Percentiles rank a stretch among this genome's conserved stretches.
phyloP scores from a whole-genome alignment of 768 basidiomycete species.

The Hericium erinaceus region DNA sequence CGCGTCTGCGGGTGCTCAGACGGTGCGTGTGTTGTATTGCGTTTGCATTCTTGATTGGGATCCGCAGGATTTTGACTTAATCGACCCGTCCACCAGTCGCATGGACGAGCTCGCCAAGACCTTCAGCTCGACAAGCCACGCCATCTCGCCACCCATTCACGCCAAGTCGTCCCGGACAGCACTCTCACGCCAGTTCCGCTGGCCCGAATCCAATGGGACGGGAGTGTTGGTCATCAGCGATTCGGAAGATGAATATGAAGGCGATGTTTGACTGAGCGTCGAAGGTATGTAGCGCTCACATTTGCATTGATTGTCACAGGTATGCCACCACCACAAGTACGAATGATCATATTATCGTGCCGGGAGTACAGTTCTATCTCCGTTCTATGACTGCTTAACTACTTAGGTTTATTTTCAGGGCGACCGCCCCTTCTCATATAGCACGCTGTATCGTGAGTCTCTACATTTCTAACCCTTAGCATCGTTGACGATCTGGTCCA shows the following conservation, averaged over 20 bases:
- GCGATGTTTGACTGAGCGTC: background rate
- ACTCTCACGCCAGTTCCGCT: slow-evolving; percentile 13
- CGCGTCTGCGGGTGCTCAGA: background rate
- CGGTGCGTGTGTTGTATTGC: background rate
- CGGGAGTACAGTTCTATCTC: background rate
- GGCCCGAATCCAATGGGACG: slow-evolving; percentile 34
- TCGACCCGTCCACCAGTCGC: background rate
- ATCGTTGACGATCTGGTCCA: background rate
- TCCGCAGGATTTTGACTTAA: background rate
- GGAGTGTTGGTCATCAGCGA: slow-evolving; percentile 42
- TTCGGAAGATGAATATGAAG: slow-evolving; percentile 27
- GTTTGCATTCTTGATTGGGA: background rate
- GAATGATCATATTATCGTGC: background rate
- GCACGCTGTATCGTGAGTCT: background rate
- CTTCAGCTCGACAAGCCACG: background rate
- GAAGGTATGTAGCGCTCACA: slow-evolving; percentile 4
- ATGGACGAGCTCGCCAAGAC: background rate
- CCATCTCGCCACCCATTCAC: background rate
- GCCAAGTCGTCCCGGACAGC: no score
- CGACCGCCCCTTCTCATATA: background rate
- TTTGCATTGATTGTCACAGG: background rate
- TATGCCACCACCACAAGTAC: background rate
- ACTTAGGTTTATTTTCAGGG: background rate
- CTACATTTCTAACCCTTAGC: background rate
- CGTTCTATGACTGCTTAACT: background rate